A percentile compares a stretch with the other conserved stretches of the same genome.
These are phyloP conservation scores for Physcomitrium patens DNA, from an alignment of 225 moss, liverwort and hornwort species.

Conservation along the genomic window DNA sequence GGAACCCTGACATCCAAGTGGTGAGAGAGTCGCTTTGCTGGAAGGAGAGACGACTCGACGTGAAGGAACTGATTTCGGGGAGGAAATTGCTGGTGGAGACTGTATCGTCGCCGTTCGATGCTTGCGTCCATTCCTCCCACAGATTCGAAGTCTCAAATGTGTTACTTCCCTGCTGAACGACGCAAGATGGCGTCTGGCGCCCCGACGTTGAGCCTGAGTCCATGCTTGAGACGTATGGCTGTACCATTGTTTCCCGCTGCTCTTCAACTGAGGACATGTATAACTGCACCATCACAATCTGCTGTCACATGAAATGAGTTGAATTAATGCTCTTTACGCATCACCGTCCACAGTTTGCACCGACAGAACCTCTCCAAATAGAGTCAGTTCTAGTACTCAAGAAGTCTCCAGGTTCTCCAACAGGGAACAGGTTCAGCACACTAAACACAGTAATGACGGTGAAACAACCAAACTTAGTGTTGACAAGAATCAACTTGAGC, in stretches of 20 bases:
- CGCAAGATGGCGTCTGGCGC: slow-evolving; percentile 21
- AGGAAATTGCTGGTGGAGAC: slow-evolving; percentile 42
- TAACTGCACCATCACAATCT: slow-evolving; percentile 8
- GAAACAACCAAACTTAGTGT: no score
- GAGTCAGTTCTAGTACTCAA: no score
- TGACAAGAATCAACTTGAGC: no score
- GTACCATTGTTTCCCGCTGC: background rate
- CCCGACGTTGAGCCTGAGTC: slow-evolving; percentile 16
- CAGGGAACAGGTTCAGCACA: no score
- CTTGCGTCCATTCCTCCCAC: slow-evolving; percentile 68
- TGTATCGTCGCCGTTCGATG: slow-evolving; percentile 40
- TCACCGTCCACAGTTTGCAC: background rate
- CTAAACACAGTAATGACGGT: no score
- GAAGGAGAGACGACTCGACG: slow-evolving; percentile 33
- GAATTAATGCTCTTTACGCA: background rate
- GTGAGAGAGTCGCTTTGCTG: slow-evolving; percentile 48
- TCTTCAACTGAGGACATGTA: background rate
- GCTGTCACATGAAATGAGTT: background rate
- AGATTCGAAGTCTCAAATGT: slow-evolving; percentile 41
- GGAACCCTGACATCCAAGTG: slow-evolving; percentile 47
- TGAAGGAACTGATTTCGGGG: slow-evolving; percentile 33
- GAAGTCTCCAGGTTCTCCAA: no score
- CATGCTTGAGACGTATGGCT: background rate
- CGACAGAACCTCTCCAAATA: no score
- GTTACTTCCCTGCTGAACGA: slow-evolving; percentile 12